Percentiles rank a stretch among this genome's conserved stretches.
These are phyloP conservation scores for Friedmanniomyces endolithicus DNA, from an alignment of 495 filamentous ascomycete species.

Conservation along the genomic window DNA sequence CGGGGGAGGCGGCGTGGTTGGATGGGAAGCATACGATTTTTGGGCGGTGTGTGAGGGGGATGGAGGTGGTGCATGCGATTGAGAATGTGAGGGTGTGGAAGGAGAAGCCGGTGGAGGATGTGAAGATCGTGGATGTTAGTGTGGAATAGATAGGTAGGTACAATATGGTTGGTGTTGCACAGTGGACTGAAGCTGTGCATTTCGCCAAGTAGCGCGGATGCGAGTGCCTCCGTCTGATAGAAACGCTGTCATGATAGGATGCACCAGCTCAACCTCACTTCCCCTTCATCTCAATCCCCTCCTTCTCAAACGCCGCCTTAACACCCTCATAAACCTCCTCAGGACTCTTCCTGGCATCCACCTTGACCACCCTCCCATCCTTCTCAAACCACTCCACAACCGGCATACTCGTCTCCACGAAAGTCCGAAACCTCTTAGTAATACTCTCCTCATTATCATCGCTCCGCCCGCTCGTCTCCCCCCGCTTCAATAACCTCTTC, in stretches of 20 bases:
- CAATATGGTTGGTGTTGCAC: not conserved
- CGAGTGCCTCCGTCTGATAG: not conserved
- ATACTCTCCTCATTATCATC: constrained; percentile 95
- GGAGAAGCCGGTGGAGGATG: constrained; percentile 92
- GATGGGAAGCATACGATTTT: constrained; percentile 96
- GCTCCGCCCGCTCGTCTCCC: constrained; percentile 76
- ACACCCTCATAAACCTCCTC: constrained; percentile 67
- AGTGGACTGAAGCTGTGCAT: no score
- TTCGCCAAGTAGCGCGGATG: no score
- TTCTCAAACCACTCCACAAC: constrained; percentile 76
- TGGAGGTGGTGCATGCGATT: constrained; percentile 95
- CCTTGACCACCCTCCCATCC: constrained; percentile 64
- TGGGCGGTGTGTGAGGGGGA: constrained; percentile 71
- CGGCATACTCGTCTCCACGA: constrained; percentile 91
- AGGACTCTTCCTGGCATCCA: constrained; percentile 52
- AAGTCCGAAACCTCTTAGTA: constrained; percentile 86
- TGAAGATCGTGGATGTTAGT: constrained; percentile 85
- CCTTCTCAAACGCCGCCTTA: constrained; percentile 39
- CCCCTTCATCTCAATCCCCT: constrained; percentile 31
- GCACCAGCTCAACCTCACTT: not conserved
- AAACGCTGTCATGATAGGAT: not conserved
- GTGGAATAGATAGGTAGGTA: not conserved
- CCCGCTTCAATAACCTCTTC: constrained; percentile 66
- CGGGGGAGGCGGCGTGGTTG: constrained; percentile 93
- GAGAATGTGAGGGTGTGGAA: constrained; percentile 86